Percentiles rank a stretch among this genome's conserved stretches.
phyloP scores from a whole-genome alignment of 2,329 filamentous ascomycete genomes.

The Akanthomyces muscarius region DNA sequence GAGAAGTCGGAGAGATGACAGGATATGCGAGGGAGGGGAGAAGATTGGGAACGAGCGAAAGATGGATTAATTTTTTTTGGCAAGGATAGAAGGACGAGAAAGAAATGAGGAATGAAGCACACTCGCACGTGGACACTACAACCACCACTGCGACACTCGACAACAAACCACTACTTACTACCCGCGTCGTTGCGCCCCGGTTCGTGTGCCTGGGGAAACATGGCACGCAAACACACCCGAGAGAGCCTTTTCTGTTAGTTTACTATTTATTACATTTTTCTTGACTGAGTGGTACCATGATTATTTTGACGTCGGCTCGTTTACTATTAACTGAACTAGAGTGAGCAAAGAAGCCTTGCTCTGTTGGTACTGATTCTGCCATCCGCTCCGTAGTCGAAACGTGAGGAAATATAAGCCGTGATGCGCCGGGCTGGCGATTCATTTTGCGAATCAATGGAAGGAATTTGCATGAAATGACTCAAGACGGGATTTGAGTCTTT shows the following conservation, averaged over 20 bases:
- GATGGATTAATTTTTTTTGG: constrained; percentile 16
- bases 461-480: too few species aligned
- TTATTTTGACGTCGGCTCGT: neutral
- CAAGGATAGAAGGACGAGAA: constrained; percentile 8
- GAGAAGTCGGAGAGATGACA: neutral
- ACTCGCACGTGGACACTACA: neutral
- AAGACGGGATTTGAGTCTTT: too few species aligned
- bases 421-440: too few species aligned
- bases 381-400: too few species aligned
- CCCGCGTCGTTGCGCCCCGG: neutral
- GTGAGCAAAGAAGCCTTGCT: too few species aligned
- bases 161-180: constrained; percentile 13
- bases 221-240: constrained; percentile 3
- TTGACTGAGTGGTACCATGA: neutral
- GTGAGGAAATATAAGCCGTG: too few species aligned
- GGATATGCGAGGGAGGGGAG: neutral
- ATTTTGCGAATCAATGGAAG: too few species aligned
- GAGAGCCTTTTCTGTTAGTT: constrained; percentile 17
- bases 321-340: neutral
- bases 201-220: constrained; percentile 1
- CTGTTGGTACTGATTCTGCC: too few species aligned
- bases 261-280: constrained; percentile 10
- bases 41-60: constrained; percentile 3
- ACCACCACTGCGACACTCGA: neutral
- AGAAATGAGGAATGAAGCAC: constrained; percentile 12